Evolutionary conservation across 2,329 filamentous ascomycete genomes (phyloP).

Genomic region (Phaeosphaeria sp.): DNA sequence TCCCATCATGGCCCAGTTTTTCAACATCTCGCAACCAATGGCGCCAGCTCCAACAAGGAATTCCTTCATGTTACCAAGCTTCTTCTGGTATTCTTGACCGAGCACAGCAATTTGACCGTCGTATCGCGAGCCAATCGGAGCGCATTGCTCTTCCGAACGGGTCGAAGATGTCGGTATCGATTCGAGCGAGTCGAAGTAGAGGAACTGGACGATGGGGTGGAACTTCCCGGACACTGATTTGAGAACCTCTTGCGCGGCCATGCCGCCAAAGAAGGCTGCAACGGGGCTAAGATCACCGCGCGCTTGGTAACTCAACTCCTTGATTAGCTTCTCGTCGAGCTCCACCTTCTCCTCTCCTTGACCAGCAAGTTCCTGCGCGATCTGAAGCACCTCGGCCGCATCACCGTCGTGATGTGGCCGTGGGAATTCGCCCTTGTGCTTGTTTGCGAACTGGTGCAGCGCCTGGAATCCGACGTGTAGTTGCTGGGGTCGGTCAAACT

Average conservation of each 20-base stretch:
- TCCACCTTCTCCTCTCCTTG: conserved; percentile 74
- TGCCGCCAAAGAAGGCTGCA: conserved; percentile 93
- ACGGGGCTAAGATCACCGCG: conserved; percentile 89
- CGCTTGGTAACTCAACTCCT: conserved; percentile 93
- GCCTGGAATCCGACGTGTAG: conserved; percentile 93
- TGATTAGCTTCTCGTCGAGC: conserved; percentile 88
- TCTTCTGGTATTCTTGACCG: conserved; percentile 90
- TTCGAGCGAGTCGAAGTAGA: conserved; percentile 98
- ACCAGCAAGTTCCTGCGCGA: conserved; percentile 75
- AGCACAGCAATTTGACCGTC: conserved; percentile 98
- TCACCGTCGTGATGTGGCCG: conserved; percentile 85
- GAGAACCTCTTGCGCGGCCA: conserved; percentile 91
- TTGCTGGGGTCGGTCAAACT: conserved; percentile 93
- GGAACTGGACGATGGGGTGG: conserved; percentile 90
- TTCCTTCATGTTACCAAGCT: conserved; percentile 86
- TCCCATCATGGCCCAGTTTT: conserved; percentile 99
- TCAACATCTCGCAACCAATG: conserved; percentile 98
- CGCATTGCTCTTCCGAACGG: conserved; percentile 86
- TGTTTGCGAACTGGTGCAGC: conserved; percentile 81
- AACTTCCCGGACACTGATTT: conserved; percentile 99
- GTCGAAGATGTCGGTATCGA: conserved; percentile 78
- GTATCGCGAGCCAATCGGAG: conserved; percentile 83
- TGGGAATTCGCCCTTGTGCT: conserved; percentile 74
- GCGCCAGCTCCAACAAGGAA: conserved; percentile 96
- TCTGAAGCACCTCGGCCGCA: conserved; percentile 76